Percentiles rank a stretch among this genome's conserved stretches.
phyloP scores from a whole-genome alignment of 1,139 yeast species.

The Yamadazyma triangularis region DNA sequence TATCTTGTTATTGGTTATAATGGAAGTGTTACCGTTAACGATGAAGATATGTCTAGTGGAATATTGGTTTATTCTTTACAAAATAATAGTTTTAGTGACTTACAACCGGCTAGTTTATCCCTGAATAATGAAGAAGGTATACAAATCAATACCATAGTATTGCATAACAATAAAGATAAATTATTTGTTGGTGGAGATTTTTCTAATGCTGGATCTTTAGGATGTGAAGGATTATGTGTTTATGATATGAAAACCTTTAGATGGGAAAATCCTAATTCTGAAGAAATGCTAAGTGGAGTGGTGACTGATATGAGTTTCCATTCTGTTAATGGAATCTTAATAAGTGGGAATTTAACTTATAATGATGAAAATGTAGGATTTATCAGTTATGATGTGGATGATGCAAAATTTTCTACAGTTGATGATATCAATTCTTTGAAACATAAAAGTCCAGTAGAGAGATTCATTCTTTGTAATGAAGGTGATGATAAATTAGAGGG shows the following conservation, averaged over 20 bases:
- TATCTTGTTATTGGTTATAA: slow-evolving; percentile 49
- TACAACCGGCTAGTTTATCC: slow-evolving; percentile 47
- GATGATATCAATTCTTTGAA: slow-evolving; percentile 18
- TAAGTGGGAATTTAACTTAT: slow-evolving; percentile 58
- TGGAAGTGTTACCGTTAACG: slow-evolving; percentile 34
- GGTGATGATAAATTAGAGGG: slow-evolving; percentile 36
- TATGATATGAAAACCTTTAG: slow-evolving; percentile 54
- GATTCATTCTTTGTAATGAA: slow-evolving; percentile 46
- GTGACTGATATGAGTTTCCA: slow-evolving; percentile 54
- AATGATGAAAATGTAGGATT: slow-evolving; percentile 33
- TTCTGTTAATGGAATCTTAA: slow-evolving; percentile 45
- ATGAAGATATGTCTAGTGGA: slow-evolving; percentile 32
- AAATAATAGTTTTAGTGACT: slow-evolving; percentile 29
- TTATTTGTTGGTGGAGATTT: slow-evolving; percentile 79
- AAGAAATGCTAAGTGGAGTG: slow-evolving; percentile 39
- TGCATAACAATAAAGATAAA: slow-evolving; percentile 44
- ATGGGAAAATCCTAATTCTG: slow-evolving; percentile 47
- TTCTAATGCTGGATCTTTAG: slow-evolving; percentile 51
- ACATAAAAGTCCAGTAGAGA: slow-evolving; percentile 37
- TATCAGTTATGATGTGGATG: slow-evolving; percentile 49
- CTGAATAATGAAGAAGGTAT: slow-evolving; percentile 22
- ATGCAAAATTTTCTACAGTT: slow-evolving; percentile 19
- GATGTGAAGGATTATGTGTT: slow-evolving; percentile 64
- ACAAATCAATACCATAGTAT: slow-evolving; percentile 49
- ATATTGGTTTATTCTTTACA: slow-evolving; percentile 49